These are phyloP conservation scores for Phytophthora cajani DNA, from an alignment of 352 stramenopile species.

Conservation along the genomic window DNA sequence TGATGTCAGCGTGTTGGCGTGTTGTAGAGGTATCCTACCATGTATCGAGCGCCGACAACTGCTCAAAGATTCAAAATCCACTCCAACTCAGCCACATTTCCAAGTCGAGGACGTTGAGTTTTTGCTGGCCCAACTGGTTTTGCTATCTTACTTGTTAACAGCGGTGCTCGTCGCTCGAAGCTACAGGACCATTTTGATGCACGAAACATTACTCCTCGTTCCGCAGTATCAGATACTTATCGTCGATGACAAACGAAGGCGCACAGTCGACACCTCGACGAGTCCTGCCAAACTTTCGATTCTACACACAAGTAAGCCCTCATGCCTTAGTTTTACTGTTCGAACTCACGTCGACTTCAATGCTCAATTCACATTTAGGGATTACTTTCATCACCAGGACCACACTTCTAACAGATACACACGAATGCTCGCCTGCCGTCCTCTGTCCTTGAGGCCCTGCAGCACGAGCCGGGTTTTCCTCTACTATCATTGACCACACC, in stretches of 20 bases:
- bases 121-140: neutral
- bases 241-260: neutral
- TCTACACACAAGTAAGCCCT: no score
- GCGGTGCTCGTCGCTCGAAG: neutral
- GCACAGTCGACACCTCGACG: neutral
- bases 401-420: neutral
- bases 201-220: neutral
- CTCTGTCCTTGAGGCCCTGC: neutral
- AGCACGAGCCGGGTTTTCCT: neutral
- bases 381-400: neutral
- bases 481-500: neutral
- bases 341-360: neutral
- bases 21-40: neutral
- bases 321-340: neutral
- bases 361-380: neutral
- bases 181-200: neutral
- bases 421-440: neutral
- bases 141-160: neutral
- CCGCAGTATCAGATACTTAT: neutral
- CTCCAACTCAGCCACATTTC: neutral
- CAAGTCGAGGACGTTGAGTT: neutral
- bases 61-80: neutral
- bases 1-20: conserved; percentile 1
- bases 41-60: neutral
- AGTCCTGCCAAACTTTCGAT: neutral